Conservation (phyloP, 768 basidiomycete species). For the Mycena galopus region DNA sequence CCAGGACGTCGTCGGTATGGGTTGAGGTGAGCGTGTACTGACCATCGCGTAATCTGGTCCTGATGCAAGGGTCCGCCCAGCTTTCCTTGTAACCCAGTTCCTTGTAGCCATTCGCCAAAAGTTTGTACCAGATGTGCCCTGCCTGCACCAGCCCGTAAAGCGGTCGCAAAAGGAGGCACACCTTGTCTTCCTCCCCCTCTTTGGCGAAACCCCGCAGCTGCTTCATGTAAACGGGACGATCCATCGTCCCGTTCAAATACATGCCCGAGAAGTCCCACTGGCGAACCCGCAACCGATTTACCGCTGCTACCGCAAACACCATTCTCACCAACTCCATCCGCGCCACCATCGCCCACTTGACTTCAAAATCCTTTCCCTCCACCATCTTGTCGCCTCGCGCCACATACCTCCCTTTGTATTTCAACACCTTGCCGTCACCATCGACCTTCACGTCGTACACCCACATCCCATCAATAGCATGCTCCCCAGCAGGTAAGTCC, state of each 20-base stretch:
- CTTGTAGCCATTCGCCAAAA: too few relatives aligned
- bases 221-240: neutral
- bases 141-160: too few relatives aligned
- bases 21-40: neutral
- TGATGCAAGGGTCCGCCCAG: too few relatives aligned
- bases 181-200: too few relatives aligned
- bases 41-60: too few relatives aligned
- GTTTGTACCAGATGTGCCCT: too few relatives aligned
- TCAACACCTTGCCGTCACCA: neutral
- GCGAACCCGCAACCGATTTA: too few relatives aligned
- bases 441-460: too few relatives aligned
- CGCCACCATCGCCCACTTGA: neutral
- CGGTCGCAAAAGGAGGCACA: too few relatives aligned
- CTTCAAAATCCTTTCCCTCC: neutral
- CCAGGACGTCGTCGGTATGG: neutral
- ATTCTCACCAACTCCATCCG: neutral
- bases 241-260: neutral
- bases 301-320: neutral
- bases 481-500: too few relatives aligned
- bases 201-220: neutral
- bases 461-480: too few relatives aligned
- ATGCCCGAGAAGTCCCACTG: too few relatives aligned
- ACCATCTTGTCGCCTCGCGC: neutral
- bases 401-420: neutral
- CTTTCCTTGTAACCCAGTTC: neutral